Evolutionary conservation across 2,329 filamentous ascomycete genomes (phyloP).

Genomic region (Penicillium sp.): DNA sequence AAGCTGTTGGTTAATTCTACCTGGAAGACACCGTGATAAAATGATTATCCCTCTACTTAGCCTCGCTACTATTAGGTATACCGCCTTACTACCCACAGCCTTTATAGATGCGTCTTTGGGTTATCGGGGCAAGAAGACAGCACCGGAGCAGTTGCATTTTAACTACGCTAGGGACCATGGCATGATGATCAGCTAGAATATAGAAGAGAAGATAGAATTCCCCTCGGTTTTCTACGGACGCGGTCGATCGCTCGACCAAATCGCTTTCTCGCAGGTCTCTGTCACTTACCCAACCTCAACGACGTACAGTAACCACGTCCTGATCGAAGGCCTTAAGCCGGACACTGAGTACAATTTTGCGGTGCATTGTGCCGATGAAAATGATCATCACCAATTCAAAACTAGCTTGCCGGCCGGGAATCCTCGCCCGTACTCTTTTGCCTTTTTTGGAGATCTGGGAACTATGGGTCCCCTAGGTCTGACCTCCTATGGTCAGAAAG

Average conservation of each 20-base stretch:
- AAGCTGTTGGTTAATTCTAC: not conserved
- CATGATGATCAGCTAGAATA: conserved; percentile 35
- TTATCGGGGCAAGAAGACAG: not conserved
- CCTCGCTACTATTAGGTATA: not conserved
- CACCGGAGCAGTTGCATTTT: conserved; percentile 12
- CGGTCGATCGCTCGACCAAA: conserved; percentile 21
- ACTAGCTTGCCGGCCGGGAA: conserved; percentile 21
- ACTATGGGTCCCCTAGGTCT: conserved; percentile 11
- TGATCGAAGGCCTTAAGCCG: conserved; percentile 17
- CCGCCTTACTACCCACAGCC: not conserved
- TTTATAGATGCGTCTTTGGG: not conserved
- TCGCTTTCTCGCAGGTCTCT: conserved; percentile 9
- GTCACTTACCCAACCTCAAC: conserved; percentile 15
- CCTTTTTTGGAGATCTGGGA: conserved; percentile 10
- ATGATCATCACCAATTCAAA: conserved; percentile 19
- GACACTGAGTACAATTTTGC: conserved; percentile 27
- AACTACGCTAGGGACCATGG: conserved; percentile 19
- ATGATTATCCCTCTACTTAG: not conserved
- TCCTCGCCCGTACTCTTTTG: conserved; percentile 21
- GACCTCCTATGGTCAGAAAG: conserved; percentile 4
- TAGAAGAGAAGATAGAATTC: conserved; percentile 24
- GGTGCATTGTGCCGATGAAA: conserved; percentile 13
- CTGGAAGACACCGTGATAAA: not conserved
- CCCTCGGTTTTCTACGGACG: conserved; percentile 34
- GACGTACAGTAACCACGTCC: conserved; percentile 25